Base-by-base conservation (phyloP, 108 stramenopile genomes). In the Phaeodactylum tricornutum region DNA sequence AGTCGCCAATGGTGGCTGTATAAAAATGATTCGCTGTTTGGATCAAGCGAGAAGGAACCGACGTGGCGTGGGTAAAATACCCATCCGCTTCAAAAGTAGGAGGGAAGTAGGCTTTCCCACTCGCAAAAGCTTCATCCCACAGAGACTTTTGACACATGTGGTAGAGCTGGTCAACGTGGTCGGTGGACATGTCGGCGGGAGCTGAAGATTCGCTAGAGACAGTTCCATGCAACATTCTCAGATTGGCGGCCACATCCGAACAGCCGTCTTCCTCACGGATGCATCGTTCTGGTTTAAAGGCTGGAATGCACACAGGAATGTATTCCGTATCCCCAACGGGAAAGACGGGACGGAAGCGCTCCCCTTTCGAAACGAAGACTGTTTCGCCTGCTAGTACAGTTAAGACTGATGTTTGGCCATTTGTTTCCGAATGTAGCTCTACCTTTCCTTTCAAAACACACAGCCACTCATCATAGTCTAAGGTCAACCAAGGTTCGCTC, bases 1-100 rank as follows among this genome's bases (percentile, higher is more conserved):
- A 93, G 33, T 81, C 76, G 1, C 69, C 84, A 6, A 21, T 14
- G 7, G 55, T 47, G 1, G 48, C 43, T 7, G 66, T 61, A 49
- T 87, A 92, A 61, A 85, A 92, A 52, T 86, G 83, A 67, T 92
- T 92, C 31, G 81, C 91, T 8, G 77, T 86, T 15, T 43, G 46
- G 2, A 92, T 38, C 28, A 92, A 51, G 12, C 66, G 64, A 23
- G 64, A 59, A 1, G 86, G 77, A 27, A 79, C 59, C 23, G 64
- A 64, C n/a, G 81, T 86, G 28, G 91, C 91, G 53, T 92, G 91
- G 0, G 81, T 87, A 50, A 85, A 82, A 20, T 51, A 49, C 30
- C 82, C 84, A 67, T 92, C 91, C 28, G 65, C 46, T 11, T 52
- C 42, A 66, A 87, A 92, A 1, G 91, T 92, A 21, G 86, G 81